These are phyloP conservation scores for Boletus sp. DNA, from an alignment of 768 basidiomycete species.

Conservation along the genomic window DNA sequence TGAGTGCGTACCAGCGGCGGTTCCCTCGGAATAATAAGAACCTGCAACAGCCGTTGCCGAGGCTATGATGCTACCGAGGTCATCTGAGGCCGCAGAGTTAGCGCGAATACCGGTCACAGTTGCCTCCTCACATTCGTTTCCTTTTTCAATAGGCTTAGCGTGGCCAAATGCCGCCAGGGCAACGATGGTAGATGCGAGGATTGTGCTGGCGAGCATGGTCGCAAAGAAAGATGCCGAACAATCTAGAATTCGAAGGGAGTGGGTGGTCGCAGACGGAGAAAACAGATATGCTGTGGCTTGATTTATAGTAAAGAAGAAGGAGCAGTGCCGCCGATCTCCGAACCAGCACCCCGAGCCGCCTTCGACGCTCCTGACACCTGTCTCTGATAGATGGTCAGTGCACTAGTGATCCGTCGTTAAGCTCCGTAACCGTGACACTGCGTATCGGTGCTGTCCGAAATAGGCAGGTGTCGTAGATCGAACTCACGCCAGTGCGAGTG, in stretches of 20 bases:
- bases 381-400: too few relatives aligned
- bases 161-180: slow-evolving; percentile 33
- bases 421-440: not conserved
- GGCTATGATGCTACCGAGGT: slow-evolving; percentile 40
- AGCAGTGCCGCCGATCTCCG: too few relatives aligned
- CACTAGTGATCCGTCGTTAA: slow-evolving; percentile 4
- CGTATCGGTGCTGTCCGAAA: slow-evolving; percentile 3
- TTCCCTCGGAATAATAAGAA: slow-evolving; percentile 32
- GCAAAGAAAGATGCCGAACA: not conserved
- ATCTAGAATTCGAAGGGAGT: not conserved
- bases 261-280: slow-evolving; percentile 6
- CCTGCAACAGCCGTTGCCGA: slow-evolving; percentile 38
- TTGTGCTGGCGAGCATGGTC: slow-evolving; percentile 30
- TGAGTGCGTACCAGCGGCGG: slow-evolving; percentile 19
- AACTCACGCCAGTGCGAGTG: slow-evolving; percentile 6
- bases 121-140: slow-evolving; percentile 42
- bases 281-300: too few relatives aligned
- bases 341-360: too few relatives aligned
- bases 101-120: not conserved
- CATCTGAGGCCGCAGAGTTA: slow-evolving; percentile 5
- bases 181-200: slow-evolving; percentile 37
- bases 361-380: too few relatives aligned
- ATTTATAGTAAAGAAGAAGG: not conserved
- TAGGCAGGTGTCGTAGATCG: slow-evolving; percentile 29
- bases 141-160: slow-evolving; percentile 38